phyloP scores from a whole-genome alignment of 2,329 filamentous ascomycete genomes.

The Thermoascus crustaceus region DNA sequence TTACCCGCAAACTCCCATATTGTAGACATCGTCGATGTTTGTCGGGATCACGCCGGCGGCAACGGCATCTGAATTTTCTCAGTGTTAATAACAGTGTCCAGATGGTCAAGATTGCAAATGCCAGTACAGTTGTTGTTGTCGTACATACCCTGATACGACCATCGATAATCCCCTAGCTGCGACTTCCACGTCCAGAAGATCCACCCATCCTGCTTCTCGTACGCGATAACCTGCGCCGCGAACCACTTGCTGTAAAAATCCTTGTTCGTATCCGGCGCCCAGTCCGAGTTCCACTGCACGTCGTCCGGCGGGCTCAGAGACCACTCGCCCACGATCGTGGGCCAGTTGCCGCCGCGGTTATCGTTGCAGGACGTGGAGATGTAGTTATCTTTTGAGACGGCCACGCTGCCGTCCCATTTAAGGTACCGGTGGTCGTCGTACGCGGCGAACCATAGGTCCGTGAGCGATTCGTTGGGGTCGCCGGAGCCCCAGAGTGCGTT shows the following conservation, averaged over 20 bases:
- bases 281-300: conserved; percentile 40
- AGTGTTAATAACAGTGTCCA: conserved; percentile 44
- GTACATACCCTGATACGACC: conserved; percentile 19
- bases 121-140: background rate
- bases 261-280: conserved; percentile 33
- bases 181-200: conserved; percentile 55
- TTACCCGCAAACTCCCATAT: conserved; percentile 6
- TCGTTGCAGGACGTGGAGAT: conserved; percentile 44
- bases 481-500: conserved; percentile 49
- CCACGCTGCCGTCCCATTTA: conserved; percentile 44
- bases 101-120: conserved; percentile 18
- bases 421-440: conserved; percentile 55
- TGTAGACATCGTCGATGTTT: conserved; percentile 18
- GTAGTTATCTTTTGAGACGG: conserved; percentile 42
- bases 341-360: conserved; percentile 36
- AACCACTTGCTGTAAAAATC: conserved; percentile 52
- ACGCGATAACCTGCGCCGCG: conserved; percentile 47
- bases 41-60: conserved; percentile 33
- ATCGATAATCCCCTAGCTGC: conserved; percentile 31
- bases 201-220: conserved; percentile 50
- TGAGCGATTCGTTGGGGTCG: conserved; percentile 42
- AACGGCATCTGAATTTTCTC: conserved; percentile 27
- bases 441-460: conserved; percentile 37
- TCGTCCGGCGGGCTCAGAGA: conserved; percentile 45
- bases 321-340: conserved; percentile 53